A percentile compares a stretch with the other conserved stretches of the same genome.
Evolutionary conservation across 768 basidiomycete genomes (phyloP).

Genomic region (Lactarius psammicola): DNA sequence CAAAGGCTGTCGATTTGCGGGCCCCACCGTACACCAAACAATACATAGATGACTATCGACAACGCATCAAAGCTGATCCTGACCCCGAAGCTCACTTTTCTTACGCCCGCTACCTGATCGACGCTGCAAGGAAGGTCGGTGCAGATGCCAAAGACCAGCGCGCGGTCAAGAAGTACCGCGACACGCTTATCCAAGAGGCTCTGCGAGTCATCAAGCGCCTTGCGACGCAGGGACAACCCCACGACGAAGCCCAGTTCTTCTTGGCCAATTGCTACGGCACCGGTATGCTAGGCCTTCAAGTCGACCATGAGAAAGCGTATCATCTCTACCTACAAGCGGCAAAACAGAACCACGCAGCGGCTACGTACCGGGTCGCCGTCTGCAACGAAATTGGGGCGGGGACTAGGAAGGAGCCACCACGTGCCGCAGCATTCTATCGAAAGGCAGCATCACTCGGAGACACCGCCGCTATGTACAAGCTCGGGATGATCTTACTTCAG

Average conservation of each 20-base stretch:
- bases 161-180: constrained; percentile 86
- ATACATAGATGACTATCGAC: constrained; percentile 96
- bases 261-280: constrained; percentile 96
- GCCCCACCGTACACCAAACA: constrained; percentile 91
- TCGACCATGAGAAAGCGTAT: constrained; percentile 97
- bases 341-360: constrained; percentile 94
- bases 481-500: constrained; percentile 95
- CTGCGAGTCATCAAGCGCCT: constrained; percentile 90
- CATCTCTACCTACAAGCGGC: constrained; percentile 95
- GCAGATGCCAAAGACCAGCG: constrained; percentile 71
- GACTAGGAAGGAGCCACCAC: constrained; percentile 80
- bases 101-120: constrained; percentile 98
- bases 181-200: constrained; percentile 81
- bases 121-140: constrained; percentile 92
- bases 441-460: constrained; percentile 96
- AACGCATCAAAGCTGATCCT: constrained; percentile 94
- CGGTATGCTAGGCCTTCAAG: constrained; percentile 90
- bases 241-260: constrained; percentile 98
- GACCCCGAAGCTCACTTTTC: constrained; percentile 97
- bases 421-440: constrained; percentile 94
- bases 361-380: constrained; percentile 94
- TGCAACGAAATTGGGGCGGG: constrained; percentile 99
- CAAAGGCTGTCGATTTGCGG: constrained; percentile 77
- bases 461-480: constrained; percentile 98
- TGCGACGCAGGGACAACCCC: constrained; percentile 88